phyloP scores from a whole-genome alignment of 116 monocot species.

The Papilionanthe hybrid region DNA sequence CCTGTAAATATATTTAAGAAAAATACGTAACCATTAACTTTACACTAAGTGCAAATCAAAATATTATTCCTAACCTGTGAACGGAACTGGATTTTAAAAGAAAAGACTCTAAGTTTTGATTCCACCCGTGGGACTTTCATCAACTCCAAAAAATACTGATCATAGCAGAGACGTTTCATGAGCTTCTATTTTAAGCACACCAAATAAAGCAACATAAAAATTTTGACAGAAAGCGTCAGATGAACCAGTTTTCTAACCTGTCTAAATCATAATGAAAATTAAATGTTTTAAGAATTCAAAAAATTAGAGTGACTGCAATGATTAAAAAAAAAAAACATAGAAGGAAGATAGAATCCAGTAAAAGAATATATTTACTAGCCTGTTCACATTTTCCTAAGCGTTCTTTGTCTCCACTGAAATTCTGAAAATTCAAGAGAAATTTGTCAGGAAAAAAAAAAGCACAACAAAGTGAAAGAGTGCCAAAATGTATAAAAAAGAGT shows the following conservation, averaged over 20 bases:
- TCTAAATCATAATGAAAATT: background rate
- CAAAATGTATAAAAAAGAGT: background rate
- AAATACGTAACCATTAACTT: background rate
- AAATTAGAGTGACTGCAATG: background rate
- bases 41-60: background rate
- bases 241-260: background rate
- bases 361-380: conserved; percentile 37
- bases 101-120: conserved; percentile 90
- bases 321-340: background rate
- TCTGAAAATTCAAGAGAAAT: conserved; percentile 25
- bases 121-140: conserved; percentile 96
- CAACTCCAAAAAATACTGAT: conserved; percentile 86
- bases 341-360: background rate
- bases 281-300: background rate
- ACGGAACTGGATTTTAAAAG: conserved; percentile 91
- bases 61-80: conserved; percentile 47
- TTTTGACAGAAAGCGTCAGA: background rate
- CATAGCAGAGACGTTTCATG: background rate
- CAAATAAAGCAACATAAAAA: background rate
- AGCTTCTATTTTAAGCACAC: background rate
- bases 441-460: background rate
- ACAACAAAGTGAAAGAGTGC: conserved; percentile 2
- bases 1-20: conserved; percentile 30
- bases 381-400: conserved; percentile 89
- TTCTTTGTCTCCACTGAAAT: conserved; percentile 72